Conservation (phyloP, 2,329 filamentous ascomycete genomes). For the Periconia macrospinosa region DNA sequence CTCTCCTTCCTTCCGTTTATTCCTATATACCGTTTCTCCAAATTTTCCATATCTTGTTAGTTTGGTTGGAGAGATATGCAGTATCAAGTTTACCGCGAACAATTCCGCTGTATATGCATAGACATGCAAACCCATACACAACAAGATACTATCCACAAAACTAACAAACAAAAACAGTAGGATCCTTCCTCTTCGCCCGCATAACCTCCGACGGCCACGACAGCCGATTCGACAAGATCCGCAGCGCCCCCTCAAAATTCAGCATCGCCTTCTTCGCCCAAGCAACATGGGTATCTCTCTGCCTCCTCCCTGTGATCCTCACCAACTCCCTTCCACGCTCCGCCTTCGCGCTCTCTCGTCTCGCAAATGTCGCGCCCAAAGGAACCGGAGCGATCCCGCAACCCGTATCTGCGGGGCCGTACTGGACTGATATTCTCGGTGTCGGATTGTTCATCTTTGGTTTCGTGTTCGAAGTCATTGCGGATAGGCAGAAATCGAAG, state of each 20-base stretch:
- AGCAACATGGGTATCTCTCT: slow-evolving; percentile 69
- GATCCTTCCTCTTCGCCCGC: slow-evolving; percentile 65
- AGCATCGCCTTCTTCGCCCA: slow-evolving; percentile 61
- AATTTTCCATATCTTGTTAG: background rate
- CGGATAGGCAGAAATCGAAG: slow-evolving; percentile 64
- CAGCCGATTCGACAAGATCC: slow-evolving; percentile 60
- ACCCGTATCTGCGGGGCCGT: slow-evolving; percentile 43
- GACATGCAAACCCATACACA: too few species aligned
- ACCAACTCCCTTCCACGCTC: slow-evolving; percentile 63
- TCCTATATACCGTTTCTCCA: too few species aligned
- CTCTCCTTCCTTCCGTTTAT: too few species aligned
- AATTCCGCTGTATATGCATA: background rate
- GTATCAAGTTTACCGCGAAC: background rate
- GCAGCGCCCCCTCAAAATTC: slow-evolving; percentile 56
- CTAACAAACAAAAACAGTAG: slow-evolving; percentile 50
- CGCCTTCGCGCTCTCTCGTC: slow-evolving; percentile 41
- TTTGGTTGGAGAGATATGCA: background rate
- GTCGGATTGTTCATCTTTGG: slow-evolving; percentile 62
- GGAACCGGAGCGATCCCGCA: slow-evolving; percentile 48
- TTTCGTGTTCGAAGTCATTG: slow-evolving; percentile 61
- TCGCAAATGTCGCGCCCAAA: slow-evolving; percentile 27
- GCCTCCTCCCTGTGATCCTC: slow-evolving; percentile 65
- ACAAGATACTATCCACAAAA: too few species aligned
- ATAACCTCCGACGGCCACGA: slow-evolving; percentile 62
- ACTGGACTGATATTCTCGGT: slow-evolving; percentile 59